Evolutionary conservation across 441 rosid genomes (phyloP), one percentile per base, ranked within the genome.

Genomic region (Theobroma grandiflorum): DNA sequence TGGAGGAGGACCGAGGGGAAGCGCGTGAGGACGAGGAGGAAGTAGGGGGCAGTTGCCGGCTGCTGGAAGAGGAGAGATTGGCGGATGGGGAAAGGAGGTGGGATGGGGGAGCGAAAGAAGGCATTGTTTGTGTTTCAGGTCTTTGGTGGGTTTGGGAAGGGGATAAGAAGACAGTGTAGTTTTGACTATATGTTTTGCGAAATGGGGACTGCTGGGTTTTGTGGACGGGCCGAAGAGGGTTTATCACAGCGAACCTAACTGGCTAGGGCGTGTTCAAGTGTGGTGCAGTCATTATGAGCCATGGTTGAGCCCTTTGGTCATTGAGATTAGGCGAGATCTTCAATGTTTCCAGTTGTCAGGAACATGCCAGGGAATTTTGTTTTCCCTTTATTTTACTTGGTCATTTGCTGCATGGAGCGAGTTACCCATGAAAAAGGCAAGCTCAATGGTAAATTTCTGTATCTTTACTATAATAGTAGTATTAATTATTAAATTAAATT

Each of bases 51-150:
- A 49, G 40, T 35, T 42, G 53, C 26, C 77, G 85, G 64, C 77
- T 79, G 43, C 80, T 49, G 75, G 91, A 75, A 58, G 85, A 72
- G 38, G 86, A 74, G 71, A 62, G 22, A 38, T 83, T 78, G 22
- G 89, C 79, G 16, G 87, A 52, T 18, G 91, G 74, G 74, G 88
- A 72, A 69, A 78, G 73, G 79, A 84, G 83, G 74, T 72, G 83
- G 78, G 84, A 33, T 67, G 89, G 40, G 10, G 90, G 88, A 72
- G 92, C 77, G 86, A 87, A 86, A 64, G 91, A 58, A 31, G 31
- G 57, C 78, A 31, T 69, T 38, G 57, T 42, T 9, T 38, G 7
- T 8, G 7, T 10, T 45, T 45, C 10, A 45, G 49, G 2, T 35
- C n/a, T 10, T 35, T 6, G 16, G 45, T 35, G 65, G 64, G 26